Percentiles rank a stretch among this genome's conserved stretches.
Evolutionary conservation across 2,329 filamentous ascomycete genomes (phyloP).

Genomic region (Aquanectria penicillioides): DNA sequence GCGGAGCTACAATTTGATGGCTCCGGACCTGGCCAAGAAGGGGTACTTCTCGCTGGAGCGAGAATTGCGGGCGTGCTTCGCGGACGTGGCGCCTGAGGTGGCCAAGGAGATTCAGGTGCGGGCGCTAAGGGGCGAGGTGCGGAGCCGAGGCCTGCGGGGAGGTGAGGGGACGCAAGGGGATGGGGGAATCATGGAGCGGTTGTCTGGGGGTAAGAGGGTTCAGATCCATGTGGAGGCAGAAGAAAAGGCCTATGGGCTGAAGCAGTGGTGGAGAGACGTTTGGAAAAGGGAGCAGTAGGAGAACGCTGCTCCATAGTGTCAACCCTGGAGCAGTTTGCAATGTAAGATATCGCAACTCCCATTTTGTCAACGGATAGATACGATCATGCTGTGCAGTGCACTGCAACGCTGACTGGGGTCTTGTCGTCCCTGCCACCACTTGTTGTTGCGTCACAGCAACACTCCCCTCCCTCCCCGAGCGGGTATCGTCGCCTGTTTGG

Average conservation of each 20-base stretch:
- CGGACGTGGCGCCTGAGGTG: constrained; percentile 83
- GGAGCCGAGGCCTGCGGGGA: constrained; percentile 44
- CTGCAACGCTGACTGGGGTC: too few species aligned
- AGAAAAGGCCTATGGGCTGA: constrained; percentile 83
- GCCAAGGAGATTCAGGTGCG: constrained; percentile 77
- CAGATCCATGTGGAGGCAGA: constrained; percentile 78
- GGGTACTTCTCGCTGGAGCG: constrained; percentile 87
- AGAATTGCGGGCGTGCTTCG: constrained; percentile 83
- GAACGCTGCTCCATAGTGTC: too few species aligned
- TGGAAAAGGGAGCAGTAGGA: constrained; percentile 57
- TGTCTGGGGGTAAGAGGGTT: constrained; percentile 61
- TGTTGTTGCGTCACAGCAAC: not conserved
- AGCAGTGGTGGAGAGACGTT: constrained; percentile 88
- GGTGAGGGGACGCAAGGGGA: constrained; percentile 47
- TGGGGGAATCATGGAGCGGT: constrained; percentile 68
- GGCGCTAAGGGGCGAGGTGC: constrained; percentile 57
- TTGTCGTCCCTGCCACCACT: not conserved
- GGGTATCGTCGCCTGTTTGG: too few species aligned
- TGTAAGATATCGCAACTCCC: not conserved
- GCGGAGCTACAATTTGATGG: constrained; percentile 94
- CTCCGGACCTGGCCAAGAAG: constrained; percentile 90
- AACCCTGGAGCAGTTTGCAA: not conserved
- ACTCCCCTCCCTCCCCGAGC: not conserved
- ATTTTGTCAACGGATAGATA: not conserved
- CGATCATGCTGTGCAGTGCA: too few species aligned